Base-by-base conservation (phyloP, 31 red algal species). In the Porphyra umbilicalis region DNA sequence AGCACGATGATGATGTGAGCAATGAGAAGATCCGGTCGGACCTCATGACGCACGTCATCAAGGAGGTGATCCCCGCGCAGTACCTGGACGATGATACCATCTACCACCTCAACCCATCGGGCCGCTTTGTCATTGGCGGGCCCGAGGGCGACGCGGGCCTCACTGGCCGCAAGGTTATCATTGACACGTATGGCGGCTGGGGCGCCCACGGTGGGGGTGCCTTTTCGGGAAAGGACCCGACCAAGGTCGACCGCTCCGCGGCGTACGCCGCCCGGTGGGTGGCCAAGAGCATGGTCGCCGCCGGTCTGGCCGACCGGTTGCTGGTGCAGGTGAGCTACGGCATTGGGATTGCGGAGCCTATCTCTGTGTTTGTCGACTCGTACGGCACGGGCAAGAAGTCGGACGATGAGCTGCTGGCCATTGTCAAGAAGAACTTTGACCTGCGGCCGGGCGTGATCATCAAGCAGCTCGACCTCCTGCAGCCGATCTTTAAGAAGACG, bases 161-260 rank as follows among this genome's bases (percentile, higher is more conserved):
- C 79, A 99, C 97, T 39, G 97, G 97, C 14, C 93, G 97, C 39
- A 99, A 99, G 82, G 94, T 99, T 77, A 99, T 96, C 81, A 94
- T 99, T 79, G 97, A 99, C 36, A 99, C 97, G 16, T 99, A 99
- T 35, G 97, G 97, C 42, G 97, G 97, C 25, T 94, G 91, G 97
- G 97, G 97, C 36, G 91, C 88, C 57, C 97, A 99, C 76, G 97
- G 97, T 77, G 97, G 97, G 75, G 97, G 97, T 80, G 97, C 97
- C 76, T 99, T 99, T 87, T 99, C 94, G 40, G 97, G 97, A 9
- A 99, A 99, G 83, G 94, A 99, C 84, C 97, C 97, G 6, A 92
- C 97, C 35, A 99, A 99, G 86, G 97, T 99, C 25, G 97, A 99
- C 79, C 93, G 97, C 35, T 94, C 90, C 4, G 97, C 97, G 32